Evolutionary conservation across 345 rosid genomes (phyloP).

Genomic region (sweet orange (Citrus sinensis)): DVS_A1.0 CM039162.1:18250501-18251000

Average conservation of each 20-base stretch:
- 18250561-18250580: constrained; percentile 12
- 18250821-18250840: neutral
- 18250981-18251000: neutral
- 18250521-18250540: neutral
- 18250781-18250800: neutral
- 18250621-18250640: constrained; percentile 1
- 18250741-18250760: neutral
- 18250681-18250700: neutral
- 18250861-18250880: neutral
- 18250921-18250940: neutral
- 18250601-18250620: neutral
- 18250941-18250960: neutral
- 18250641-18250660: neutral
- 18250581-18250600: constrained; percentile 4
- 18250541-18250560: constrained; percentile 1
- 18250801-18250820: neutral
- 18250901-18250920: neutral
- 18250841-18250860: neutral
- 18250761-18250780: neutral
- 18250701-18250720: too few relatives aligned
- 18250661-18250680: constrained; percentile 4
- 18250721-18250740: neutral
- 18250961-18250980: neutral
- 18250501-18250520: neutral
- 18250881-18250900: neutral